A percentile compares a stretch with the other conserved stretches of the same genome.
Conservation (phyloP, 192 early-diverging fungal species). For the Coemansia biformis region DNA sequence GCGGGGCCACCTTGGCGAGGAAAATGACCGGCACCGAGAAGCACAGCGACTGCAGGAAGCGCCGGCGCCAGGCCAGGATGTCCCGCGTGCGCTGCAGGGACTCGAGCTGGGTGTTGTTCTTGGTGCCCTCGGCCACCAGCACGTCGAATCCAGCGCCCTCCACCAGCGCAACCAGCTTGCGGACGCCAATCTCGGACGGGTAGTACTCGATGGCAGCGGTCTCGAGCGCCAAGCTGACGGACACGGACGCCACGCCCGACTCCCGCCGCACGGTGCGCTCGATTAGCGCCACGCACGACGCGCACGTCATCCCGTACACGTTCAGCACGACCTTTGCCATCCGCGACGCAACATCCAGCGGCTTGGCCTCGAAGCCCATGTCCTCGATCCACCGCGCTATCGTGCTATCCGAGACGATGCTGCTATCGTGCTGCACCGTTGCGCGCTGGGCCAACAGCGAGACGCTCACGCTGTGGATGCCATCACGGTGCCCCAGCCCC, state of each 20-base stretch:
- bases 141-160: conserved; percentile 79
- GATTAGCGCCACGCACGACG: conserved; percentile 71
- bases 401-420: conserved; percentile 31
- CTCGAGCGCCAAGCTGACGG: conserved; percentile 76
- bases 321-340: conserved; percentile 61
- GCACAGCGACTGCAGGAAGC: conserved; percentile 59
- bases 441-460: conserved; percentile 79
- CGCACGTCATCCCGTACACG: conserved; percentile 93
- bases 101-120: conserved; percentile 78
- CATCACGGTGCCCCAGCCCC: conserved; percentile 53
- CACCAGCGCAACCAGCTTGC: conserved; percentile 74
- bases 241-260: conserved; percentile 54
- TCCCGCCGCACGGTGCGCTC: conserved; percentile 52
- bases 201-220: conserved; percentile 69
- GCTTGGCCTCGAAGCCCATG: conserved; percentile 67
- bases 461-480: conserved; percentile 72
- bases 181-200: conserved; percentile 57
- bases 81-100: conserved; percentile 80
- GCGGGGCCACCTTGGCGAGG: conserved; percentile 52
- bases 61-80: conserved; percentile 70
- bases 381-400: conserved; percentile 65
- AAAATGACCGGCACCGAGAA: conserved; percentile 82
- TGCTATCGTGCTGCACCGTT: conserved; percentile 60
- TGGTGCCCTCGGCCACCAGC: conserved; percentile 56
- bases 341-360: conserved; percentile 42